Evolutionary conservation across 495 filamentous ascomycete species (phyloP).

Genomic region (Achaetomiella virescens): DNA sequence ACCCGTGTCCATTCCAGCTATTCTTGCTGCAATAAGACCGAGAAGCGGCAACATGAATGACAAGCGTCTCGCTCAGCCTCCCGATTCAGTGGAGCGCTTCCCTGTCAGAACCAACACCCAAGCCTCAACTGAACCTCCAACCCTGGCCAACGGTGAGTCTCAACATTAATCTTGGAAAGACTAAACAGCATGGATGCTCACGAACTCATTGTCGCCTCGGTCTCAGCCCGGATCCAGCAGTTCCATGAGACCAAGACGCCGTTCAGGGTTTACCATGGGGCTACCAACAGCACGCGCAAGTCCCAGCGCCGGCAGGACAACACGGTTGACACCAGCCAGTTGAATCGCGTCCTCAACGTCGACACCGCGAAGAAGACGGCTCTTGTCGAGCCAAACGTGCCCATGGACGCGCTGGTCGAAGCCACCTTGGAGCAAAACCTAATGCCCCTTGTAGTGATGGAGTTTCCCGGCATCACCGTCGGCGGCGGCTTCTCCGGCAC

Average conservation of each 20-base stretch:
- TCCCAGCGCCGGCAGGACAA: slow-evolving; percentile 37
- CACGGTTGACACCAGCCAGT: slow-evolving; percentile 38
- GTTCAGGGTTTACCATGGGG: slow-evolving; percentile 71
- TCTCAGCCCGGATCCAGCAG: background rate
- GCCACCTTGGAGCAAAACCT: slow-evolving; percentile 47
- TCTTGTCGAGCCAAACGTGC: slow-evolving; percentile 59
- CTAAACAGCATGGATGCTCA: background rate
- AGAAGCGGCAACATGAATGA: no score
- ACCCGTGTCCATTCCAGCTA: no score
- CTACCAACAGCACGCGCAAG: slow-evolving; percentile 62
- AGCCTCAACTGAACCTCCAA: background rate
- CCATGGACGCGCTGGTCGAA: slow-evolving; percentile 57
- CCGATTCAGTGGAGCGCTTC: no score
- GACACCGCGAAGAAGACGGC: slow-evolving; percentile 34
- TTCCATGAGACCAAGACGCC: slow-evolving; percentile 21
- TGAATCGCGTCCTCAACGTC: slow-evolving; percentile 36
- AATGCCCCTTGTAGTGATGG: slow-evolving; percentile 53
- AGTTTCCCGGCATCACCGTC: slow-evolving; percentile 59
- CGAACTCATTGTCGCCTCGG: background rate
- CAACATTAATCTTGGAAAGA: background rate
- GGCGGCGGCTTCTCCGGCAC: slow-evolving; percentile 59
- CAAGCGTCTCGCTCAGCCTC: no score
- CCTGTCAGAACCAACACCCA: no score
- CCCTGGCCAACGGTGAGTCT: background rate
- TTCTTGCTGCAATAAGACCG: no score